Conservation (phyloP, 2,329 filamentous ascomycete species). For the Fusarium buxicola region DNA sequence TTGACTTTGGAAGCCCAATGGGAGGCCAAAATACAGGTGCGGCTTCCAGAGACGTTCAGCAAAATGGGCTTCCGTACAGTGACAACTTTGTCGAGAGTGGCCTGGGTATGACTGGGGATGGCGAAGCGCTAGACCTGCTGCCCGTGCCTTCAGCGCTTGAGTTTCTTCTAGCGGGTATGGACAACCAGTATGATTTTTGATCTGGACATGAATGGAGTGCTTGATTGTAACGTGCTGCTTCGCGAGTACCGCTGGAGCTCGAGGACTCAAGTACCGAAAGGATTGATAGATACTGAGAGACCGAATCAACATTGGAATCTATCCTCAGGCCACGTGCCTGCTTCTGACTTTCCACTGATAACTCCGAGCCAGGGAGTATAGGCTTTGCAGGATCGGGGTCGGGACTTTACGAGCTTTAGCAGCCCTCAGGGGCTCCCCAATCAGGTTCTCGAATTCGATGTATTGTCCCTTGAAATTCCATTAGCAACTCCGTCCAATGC, state of each 20-base stretch:
- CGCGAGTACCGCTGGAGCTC: not conserved
- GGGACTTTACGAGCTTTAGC: slow-evolving; percentile 33
- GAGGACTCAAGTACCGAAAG: not conserved
- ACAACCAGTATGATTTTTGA: slow-evolving; percentile 42
- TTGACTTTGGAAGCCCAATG: slow-evolving; percentile 24
- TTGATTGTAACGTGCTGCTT: slow-evolving; percentile 8
- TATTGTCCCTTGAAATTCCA: slow-evolving; percentile 36
- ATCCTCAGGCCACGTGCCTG: slow-evolving; percentile 9
- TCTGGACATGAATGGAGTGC: not conserved
- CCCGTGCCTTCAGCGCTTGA: slow-evolving; percentile 48
- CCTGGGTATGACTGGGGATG: slow-evolving; percentile 19
- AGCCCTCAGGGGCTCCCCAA: slow-evolving; percentile 41
- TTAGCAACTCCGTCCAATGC: slow-evolving; percentile 7
- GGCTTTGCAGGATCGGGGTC: slow-evolving; percentile 29
- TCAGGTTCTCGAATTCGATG: slow-evolving; percentile 42
- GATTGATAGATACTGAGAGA: slow-evolving; percentile 3
- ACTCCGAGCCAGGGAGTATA: slow-evolving; percentile 36
- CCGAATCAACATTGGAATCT: not conserved
- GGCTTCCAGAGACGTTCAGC: slow-evolving; percentile 16
- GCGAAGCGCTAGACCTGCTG: slow-evolving; percentile 36
- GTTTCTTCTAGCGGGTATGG: slow-evolving; percentile 48
- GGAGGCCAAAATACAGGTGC: not conserved
- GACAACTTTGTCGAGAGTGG: slow-evolving; percentile 27
- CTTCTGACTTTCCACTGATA: slow-evolving; percentile 41
- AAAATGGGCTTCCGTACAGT: slow-evolving; percentile 25